Evolutionary conservation across 805 yeast species (phyloP), one percentile per base, ranked within the genome.

Genomic region (Sugiyamaella smithiae): DNA sequence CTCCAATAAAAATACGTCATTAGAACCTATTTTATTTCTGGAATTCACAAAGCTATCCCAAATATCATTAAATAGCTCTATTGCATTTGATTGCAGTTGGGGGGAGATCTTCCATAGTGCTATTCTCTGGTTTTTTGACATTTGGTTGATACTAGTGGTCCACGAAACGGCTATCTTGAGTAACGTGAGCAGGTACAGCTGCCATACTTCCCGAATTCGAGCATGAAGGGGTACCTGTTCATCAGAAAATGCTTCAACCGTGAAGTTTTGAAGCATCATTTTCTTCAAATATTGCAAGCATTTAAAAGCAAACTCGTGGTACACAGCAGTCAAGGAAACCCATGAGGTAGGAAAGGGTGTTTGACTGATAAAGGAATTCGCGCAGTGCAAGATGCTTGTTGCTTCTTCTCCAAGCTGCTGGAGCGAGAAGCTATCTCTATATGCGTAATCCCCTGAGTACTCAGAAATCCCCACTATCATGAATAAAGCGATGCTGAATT

Each of bases 81-180:
- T 79, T 38, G 83, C 74, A 52, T 84, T 70, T 9, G 74, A 73
- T 53, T 95, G 74, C 54, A 86, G 67, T 57, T 78, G 81, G 8
- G 81, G 82, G 0, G 87, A 75, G 37, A 87, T 77, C 46, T 72
- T 72, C 66, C 69, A 71, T 52, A 89, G 80, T 1, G 89, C 89
- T 53, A 80, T 80, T 62, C 84, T 75, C 36, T 95, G 88, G 46
- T 85, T 80, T 36, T 79, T 83, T 1, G 88, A 76, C 48, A 87
- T 69, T 54, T 82, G 85, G 58, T 85, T 87, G 45, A 82, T 68
- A 1, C 88, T 75, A 4, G 85, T 78, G 0, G 89, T 83, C 57
- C 79, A 81, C n/a, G 84, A 74, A 4, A 82, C 78, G 1, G 83
- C 81, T 52, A 85, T 68, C 47, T 75, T 73, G 23, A 85, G 67